Conservation (phyloP, 2,329 filamentous ascomycete species). For the Ramularia collo-cygni region DNA sequence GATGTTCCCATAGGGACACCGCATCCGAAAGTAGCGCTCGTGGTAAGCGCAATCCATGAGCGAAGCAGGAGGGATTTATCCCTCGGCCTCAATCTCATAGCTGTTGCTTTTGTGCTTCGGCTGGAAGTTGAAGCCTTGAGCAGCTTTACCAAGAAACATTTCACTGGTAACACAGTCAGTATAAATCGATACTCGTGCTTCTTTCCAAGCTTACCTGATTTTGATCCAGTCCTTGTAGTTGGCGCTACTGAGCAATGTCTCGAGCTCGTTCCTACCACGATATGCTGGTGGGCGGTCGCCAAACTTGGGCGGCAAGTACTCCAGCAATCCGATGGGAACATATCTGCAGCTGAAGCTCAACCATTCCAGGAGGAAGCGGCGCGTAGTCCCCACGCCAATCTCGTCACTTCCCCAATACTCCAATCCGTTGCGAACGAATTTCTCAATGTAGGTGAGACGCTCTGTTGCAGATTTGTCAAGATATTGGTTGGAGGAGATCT, state of each 20-base stretch:
- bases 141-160: conserved; percentile 84
- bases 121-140: conserved; percentile 87
- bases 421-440: conserved; percentile 82
- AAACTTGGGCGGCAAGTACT: conserved; percentile 78
- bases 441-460: conserved; percentile 76
- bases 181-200: background rate
- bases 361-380: conserved; percentile 91
- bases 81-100: conserved; percentile 75
- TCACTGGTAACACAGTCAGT: conserved; percentile 52
- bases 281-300: conserved; percentile 86
- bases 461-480: conserved; percentile 90
- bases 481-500: conserved; percentile 86
- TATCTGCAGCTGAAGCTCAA: conserved; percentile 90
- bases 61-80: conserved; percentile 32
- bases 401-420: conserved; percentile 96
- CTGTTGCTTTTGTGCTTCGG: conserved; percentile 96
- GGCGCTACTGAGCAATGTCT: conserved; percentile 83
- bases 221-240: conserved; percentile 99
- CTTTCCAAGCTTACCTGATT: conserved; percentile 63
- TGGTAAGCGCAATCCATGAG: too few relatives aligned
- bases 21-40: too few relatives aligned
- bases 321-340: conserved; percentile 80
- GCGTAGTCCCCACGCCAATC: conserved; percentile 81
- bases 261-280: conserved; percentile 77
- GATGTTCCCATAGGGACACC: too few relatives aligned